These are phyloP conservation scores for Suillus paluster DNA, from an alignment of 768 basidiomycete species.

Conservation along the genomic window DNA sequence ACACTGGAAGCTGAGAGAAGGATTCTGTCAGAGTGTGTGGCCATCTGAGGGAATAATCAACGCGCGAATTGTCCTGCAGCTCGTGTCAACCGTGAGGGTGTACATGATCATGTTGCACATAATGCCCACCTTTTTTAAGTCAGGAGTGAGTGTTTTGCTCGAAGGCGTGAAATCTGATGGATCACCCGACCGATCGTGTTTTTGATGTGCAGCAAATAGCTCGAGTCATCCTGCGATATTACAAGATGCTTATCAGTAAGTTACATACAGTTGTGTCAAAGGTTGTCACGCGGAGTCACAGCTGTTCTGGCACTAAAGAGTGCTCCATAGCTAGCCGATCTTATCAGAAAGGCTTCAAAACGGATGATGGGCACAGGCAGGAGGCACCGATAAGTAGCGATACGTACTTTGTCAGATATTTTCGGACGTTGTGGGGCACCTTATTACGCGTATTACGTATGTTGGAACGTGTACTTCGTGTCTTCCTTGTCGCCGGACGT, in stretches of 20 bases:
- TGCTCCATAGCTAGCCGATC: too few relatives aligned
- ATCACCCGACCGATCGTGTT: background rate
- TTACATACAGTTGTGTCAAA: background rate
- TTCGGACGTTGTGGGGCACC: background rate
- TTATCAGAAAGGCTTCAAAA: background rate
- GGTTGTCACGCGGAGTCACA: background rate
- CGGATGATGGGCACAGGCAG: background rate
- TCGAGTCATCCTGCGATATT: background rate
- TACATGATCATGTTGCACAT: background rate
- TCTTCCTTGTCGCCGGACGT: background rate
- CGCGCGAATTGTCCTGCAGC: background rate
- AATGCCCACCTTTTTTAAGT: background rate
- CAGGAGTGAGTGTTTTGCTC: background rate
- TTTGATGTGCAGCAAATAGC: background rate
- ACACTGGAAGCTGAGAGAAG: background rate
- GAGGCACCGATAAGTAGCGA: too few relatives aligned
- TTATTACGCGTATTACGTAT: background rate
- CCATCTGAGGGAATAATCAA: background rate
- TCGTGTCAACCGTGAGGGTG: background rate
- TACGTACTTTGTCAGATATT: background rate
- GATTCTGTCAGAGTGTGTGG: conserved; percentile 12
- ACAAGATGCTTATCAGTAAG: background rate
- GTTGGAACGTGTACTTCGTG: background rate
- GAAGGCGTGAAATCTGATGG: background rate
- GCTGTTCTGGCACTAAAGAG: background rate